A percentile compares a stretch with the other conserved stretches of the same genome.
Evolutionary conservation across 2,329 filamentous ascomycete genomes (phyloP).

Genomic region (Chrysoporthe austroafricana): DNA sequence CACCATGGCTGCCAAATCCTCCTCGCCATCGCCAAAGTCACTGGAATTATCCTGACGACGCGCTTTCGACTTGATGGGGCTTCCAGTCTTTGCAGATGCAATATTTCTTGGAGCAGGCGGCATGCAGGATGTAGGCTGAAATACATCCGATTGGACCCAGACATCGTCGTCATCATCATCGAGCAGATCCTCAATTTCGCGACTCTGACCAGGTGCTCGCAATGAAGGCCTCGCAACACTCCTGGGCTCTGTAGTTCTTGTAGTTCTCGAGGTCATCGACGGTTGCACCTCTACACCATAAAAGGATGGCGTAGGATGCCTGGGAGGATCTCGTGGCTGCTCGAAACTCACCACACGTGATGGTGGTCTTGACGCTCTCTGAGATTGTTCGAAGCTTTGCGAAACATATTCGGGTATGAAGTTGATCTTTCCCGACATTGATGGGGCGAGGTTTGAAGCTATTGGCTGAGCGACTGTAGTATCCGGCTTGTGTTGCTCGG

Average conservation of each 20-base stretch:
- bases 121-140: slow-evolving; percentile 10
- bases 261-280: slow-evolving; percentile 7
- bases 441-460: slow-evolving; percentile 33
- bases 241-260: background rate
- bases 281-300: slow-evolving; percentile 27
- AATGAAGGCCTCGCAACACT: slow-evolving; percentile 11
- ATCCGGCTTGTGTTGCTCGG: slow-evolving; percentile 38
- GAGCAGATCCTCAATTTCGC: slow-evolving; percentile 30
- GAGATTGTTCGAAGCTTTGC: slow-evolving; percentile 58
- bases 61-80: slow-evolving; percentile 30
- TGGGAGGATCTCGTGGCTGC: slow-evolving; percentile 20
- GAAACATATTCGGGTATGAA: slow-evolving; percentile 41
- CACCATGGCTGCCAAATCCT: slow-evolving; percentile 54
- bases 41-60: slow-evolving; percentile 34
- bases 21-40: slow-evolving; percentile 42
- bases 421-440: slow-evolving; percentile 40
- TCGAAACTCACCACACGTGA: slow-evolving; percentile 21
- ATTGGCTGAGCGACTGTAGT: slow-evolving; percentile 51
- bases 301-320: slow-evolving; percentile 27
- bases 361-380: slow-evolving; percentile 38
- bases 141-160: slow-evolving; percentile 18
- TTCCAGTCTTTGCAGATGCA: slow-evolving; percentile 27
- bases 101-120: slow-evolving; percentile 12
- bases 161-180: slow-evolving; percentile 34
- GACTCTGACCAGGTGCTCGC: slow-evolving; percentile 11